Percentiles rank a stretch among this genome's conserved stretches.
phyloP scores from a whole-genome alignment of 108 stramenopile genomes.

The Nannochloropsis gaditana region DNA sequence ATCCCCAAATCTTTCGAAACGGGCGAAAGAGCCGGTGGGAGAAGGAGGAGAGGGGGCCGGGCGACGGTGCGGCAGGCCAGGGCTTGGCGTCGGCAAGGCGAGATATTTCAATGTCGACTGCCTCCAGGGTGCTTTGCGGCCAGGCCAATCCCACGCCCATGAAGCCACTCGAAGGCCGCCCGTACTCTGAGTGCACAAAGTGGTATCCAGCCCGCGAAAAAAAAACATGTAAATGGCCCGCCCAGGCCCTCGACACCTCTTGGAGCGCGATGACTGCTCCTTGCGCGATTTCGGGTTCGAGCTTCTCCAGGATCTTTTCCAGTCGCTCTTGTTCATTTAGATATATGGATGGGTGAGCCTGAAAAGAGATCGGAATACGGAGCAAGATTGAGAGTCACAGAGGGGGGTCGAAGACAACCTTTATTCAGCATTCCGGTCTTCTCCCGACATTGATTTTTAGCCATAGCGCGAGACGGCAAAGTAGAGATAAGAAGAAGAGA shows the following conservation, averaged over 20 bases:
- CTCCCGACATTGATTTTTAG: background rate
- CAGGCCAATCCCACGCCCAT: conserved; percentile 62
- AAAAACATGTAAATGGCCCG: conserved; percentile 62
- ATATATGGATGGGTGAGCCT: background rate
- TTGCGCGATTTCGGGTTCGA: conserved; percentile 24
- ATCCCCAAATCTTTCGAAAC: background rate
- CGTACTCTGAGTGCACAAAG: conserved; percentile 79
- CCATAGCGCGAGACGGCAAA: background rate
- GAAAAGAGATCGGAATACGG: background rate
- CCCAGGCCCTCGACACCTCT: conserved; percentile 53
- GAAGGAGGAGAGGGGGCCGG: background rate
- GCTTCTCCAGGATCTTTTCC: conserved; percentile 27
- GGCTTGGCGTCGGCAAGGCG: conserved; percentile 51
- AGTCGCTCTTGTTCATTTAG: background rate
- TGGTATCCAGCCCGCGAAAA: conserved; percentile 74
- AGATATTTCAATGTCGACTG: conserved; percentile 30
- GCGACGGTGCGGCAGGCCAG: conserved; percentile 33
- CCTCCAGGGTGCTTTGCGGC: conserved; percentile 30
- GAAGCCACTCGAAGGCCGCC: conserved; percentile 81
- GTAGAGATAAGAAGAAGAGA: background rate
- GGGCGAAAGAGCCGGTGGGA: background rate
- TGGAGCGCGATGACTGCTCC: conserved; percentile 55
- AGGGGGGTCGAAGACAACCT: background rate
- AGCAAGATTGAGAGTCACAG: background rate
- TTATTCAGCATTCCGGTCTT: too few species aligned